Conservation (phyloP, 2,329 filamentous ascomycete species). For the Fusarium setosum region DNA sequence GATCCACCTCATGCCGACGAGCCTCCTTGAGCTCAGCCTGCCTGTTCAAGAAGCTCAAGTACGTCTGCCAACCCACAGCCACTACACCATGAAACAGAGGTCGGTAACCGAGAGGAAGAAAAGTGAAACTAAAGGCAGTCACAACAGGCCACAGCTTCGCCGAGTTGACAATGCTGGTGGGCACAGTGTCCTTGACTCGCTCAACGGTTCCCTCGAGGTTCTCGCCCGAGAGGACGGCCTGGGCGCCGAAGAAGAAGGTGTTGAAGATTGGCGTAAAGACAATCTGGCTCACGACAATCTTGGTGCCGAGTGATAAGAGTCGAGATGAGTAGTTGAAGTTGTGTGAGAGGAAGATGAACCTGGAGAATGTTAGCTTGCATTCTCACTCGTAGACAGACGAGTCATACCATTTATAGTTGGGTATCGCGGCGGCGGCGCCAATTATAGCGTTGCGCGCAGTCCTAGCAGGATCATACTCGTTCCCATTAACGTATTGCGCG, state of each 20-base stretch:
- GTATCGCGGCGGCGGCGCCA: constrained; percentile 78
- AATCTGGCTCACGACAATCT: constrained; percentile 83
- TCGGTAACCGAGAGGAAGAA: constrained; percentile 81
- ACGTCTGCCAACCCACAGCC: constrained; percentile 93
- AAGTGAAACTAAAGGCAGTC: constrained; percentile 89
- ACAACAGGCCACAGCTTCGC: constrained; percentile 91
- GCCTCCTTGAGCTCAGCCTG: constrained; percentile 65
- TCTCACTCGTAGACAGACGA: too few relatives aligned
- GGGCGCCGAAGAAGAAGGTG: constrained; percentile 84
- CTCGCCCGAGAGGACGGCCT: constrained; percentile 79
- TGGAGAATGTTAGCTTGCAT: constrained; percentile 45
- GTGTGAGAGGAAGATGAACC: constrained; percentile 82
- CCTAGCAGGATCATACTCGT: constrained; percentile 74
- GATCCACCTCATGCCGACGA: constrained; percentile 1
- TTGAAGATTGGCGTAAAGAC: constrained; percentile 88
- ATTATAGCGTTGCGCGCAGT: constrained; percentile 80
- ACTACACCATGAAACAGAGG: constrained; percentile 83
- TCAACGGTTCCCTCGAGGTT: constrained; percentile 72
- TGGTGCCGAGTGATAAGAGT: constrained; percentile 75
- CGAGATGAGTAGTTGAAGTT: constrained; percentile 88
- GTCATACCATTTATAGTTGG: constrained; percentile 82
- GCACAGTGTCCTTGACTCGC: constrained; percentile 80
- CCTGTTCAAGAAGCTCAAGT: constrained; percentile 84
- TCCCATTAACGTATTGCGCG: constrained; percentile 75
- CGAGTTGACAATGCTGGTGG: constrained; percentile 80